A percentile compares a stretch with the other conserved stretches of the same genome.
These are phyloP conservation scores for Pleomassaria siparia DNA, from an alignment of 2,329 filamentous ascomycete species.

Conservation along the genomic window DNA sequence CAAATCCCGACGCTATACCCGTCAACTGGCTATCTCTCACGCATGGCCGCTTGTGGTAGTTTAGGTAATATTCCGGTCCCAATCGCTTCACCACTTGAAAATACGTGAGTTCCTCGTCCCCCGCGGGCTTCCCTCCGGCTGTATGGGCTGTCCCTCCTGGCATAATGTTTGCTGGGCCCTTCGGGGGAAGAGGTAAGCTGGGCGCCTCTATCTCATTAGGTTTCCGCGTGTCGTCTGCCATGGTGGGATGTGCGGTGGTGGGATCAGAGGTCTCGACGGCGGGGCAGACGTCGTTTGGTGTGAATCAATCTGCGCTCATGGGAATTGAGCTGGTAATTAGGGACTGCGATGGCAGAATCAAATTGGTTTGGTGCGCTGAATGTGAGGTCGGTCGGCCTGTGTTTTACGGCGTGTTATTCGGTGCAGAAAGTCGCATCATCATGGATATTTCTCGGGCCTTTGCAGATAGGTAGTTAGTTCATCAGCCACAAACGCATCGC, in stretches of 20 bases:
- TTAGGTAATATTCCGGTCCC: slow-evolving; percentile 67
- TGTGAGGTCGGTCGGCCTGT: background rate
- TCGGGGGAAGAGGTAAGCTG: slow-evolving; percentile 18
- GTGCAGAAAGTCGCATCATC: slow-evolving; percentile 15
- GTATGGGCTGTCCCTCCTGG: slow-evolving; percentile 61
- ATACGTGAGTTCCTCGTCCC: slow-evolving; percentile 42
- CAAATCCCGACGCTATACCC: slow-evolving; percentile 79
- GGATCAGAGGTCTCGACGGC: background rate
- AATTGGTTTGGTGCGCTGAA: background rate
- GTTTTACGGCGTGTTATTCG: background rate
- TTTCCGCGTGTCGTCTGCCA: slow-evolving; percentile 51
- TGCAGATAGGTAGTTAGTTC: no score
- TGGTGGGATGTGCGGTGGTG: slow-evolving; percentile 30
- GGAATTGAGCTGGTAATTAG: background rate
- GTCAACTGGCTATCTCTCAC: slow-evolving; percentile 79
- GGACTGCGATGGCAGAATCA: background rate
- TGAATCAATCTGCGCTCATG: background rate
- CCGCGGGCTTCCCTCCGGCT: slow-evolving; percentile 55
- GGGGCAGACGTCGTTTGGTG: background rate
- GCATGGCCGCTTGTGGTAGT: slow-evolving; percentile 78
- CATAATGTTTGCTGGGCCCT: slow-evolving; percentile 42
- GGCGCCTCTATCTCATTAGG: slow-evolving; percentile 14
- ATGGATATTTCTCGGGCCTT: slow-evolving; percentile 20
- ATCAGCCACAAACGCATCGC: background rate
- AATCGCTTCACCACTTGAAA: slow-evolving; percentile 68